phyloP scores from a whole-genome alignment of 352 stramenopile species.

The Globisporangium acanthophoron region DNA sequence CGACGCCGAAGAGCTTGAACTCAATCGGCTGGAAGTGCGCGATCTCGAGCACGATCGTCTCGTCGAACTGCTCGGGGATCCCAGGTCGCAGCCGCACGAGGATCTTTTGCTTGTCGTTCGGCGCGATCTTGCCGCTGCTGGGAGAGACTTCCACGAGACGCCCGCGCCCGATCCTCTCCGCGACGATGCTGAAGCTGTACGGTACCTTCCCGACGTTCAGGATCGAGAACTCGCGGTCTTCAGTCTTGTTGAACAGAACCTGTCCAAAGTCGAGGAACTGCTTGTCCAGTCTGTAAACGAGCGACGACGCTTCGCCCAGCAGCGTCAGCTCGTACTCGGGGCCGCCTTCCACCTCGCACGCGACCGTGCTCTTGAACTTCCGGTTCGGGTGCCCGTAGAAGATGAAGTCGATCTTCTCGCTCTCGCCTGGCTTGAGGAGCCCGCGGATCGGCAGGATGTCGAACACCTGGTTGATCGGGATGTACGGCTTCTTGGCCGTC shows the following conservation, averaged over 20 bases:
- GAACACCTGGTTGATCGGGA: slow-evolving; percentile 92
- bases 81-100: slow-evolving; percentile 83
- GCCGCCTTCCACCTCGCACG: slow-evolving; percentile 91
- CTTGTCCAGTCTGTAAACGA: slow-evolving; percentile 91
- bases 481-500: slow-evolving; percentile 77
- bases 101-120: slow-evolving; percentile 88
- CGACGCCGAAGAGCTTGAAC: slow-evolving; percentile 85
- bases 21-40: slow-evolving; percentile 93
- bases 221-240: slow-evolving; percentile 91
- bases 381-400: slow-evolving; percentile 92
- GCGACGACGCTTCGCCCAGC: slow-evolving; percentile 86
- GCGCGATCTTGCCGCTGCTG: slow-evolving; percentile 74
- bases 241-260: slow-evolving; percentile 90
- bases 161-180: slow-evolving; percentile 31
- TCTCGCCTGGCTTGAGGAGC: slow-evolving; percentile 79
- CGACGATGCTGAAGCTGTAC: slow-evolving; percentile 75
- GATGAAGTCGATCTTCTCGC: slow-evolving; percentile 90
- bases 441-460: slow-evolving; percentile 93
- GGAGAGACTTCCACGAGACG: slow-evolving; percentile 76
- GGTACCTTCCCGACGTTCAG: slow-evolving; percentile 91
- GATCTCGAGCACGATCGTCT: slow-evolving; percentile 89
- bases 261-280: slow-evolving; percentile 91
- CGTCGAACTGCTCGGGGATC: slow-evolving; percentile 83
- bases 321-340: slow-evolving; percentile 91
- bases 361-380: slow-evolving; percentile 85